Conservation (phyloP, 768 basidiomycete genomes). For the Tulasnella sp. region DNA sequence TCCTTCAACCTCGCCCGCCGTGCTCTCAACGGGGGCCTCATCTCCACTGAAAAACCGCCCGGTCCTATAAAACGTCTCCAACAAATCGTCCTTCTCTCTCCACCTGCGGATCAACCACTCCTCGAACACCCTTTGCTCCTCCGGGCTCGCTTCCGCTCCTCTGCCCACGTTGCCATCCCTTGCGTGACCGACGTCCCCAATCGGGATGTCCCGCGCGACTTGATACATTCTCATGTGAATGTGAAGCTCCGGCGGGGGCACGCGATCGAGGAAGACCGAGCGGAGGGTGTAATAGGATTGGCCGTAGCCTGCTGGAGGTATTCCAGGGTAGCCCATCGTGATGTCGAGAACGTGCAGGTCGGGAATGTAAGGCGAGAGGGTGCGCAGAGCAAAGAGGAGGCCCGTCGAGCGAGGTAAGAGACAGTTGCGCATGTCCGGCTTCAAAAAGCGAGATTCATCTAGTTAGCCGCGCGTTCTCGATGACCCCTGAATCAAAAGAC, state of each 20-base stretch:
- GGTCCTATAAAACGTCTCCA: constrained; percentile 60
- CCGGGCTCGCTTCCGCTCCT: constrained; percentile 44
- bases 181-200: constrained; percentile 48
- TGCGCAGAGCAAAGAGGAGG: constrained; percentile 75
- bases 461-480: too few species aligned
- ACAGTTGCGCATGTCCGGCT: constrained; percentile 78
- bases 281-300: constrained; percentile 86
- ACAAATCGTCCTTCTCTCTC: constrained; percentile 76
- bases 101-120: constrained; percentile 78
- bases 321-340: constrained; percentile 87
- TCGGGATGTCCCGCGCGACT: constrained; percentile 62
- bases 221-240: constrained; percentile 81
- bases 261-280: constrained; percentile 76
- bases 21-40: constrained; percentile 40
- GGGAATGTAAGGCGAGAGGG: constrained; percentile 72
- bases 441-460: too few species aligned
- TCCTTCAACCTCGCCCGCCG: not conserved
- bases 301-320: constrained; percentile 75
- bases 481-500: too few species aligned
- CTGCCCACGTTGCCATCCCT: constrained; percentile 39
- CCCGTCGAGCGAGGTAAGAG: constrained; percentile 92
- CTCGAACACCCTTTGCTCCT: constrained; percentile 69
- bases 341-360: constrained; percentile 81
- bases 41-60: constrained; percentile 38
- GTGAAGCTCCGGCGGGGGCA: constrained; percentile 81